Evolutionary conservation across 2,329 filamentous ascomycete species (phyloP), one percentile per base, ranked within the genome.

Genomic region (Aspergillus sojae): DNA sequence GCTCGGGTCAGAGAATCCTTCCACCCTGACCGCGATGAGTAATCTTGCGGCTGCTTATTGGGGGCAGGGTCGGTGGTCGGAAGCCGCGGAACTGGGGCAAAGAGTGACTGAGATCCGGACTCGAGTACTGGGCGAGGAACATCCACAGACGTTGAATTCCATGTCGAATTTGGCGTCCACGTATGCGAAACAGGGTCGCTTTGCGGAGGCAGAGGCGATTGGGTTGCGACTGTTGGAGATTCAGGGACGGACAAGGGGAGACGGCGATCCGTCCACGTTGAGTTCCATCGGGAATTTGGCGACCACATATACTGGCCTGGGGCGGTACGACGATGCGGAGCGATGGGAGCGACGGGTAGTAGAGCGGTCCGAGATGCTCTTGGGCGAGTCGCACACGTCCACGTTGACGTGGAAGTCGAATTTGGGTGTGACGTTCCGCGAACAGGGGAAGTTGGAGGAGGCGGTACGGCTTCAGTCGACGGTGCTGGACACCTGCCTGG

Each of bases 151-250:
- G 19, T 26, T 64, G 28, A 54, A 56, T 14, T 48, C 62, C 10
- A 62, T 64, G 62, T 57, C 59, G 30, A 64, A 64, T 32, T 50
- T 64, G 43, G 62, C 62, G 11, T 50, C 62, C 5, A 52, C 59
- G 14, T 62, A 64, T 28, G 50, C 55, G 30, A 58, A 43, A 28
- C 55, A 62, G 50, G 62, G 62, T 4, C 34, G 34, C 9, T 57
- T 48, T 39, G 43, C 30, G 19, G 59, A 62, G 34, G 60, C 62
- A 5, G 62, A 64, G 21, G 19, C 23, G 34, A 36, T 62, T 11
- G 57, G 62, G 16, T 21, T 41, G 32, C 39, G 39, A 14, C 39
- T 62, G 4, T 36, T 64, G 23, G 59, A 64, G 50, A 26, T 58
- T 7, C 52, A 45, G 26, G 58, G 48, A 5, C 39, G 52, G 16